Evolutionary conservation across 495 filamentous ascomycete genomes (phyloP).

Genomic region (Aspergillus coremiiformis): DNA sequence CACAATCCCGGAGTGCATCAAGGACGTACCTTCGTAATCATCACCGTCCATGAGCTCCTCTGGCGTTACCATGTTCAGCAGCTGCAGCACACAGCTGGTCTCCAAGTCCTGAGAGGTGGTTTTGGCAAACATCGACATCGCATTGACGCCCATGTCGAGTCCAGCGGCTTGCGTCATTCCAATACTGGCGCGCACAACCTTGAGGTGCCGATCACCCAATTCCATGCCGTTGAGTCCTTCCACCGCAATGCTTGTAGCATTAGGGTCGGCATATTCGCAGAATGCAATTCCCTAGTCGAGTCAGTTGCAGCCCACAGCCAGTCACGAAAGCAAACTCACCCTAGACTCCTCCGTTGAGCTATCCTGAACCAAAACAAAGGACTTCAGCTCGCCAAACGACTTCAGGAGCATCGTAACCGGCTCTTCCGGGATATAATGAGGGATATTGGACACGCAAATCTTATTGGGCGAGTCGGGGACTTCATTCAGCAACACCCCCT

Average conservation of each 20-base stretch:
- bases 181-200: conserved; percentile 81
- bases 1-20: not conserved
- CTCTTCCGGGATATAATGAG: conserved; percentile 77
- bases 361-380: conserved; percentile 88
- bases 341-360: conserved; percentile 75
- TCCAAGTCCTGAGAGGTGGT: conserved; percentile 75
- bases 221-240: conserved; percentile 90
- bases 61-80: conserved; percentile 96
- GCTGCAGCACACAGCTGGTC: conserved; percentile 72
- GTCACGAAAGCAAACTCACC: conserved; percentile 47
- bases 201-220: conserved; percentile 76
- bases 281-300: conserved; percentile 79
- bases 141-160: conserved; percentile 91
- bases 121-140: conserved; percentile 97
- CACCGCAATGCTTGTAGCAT: conserved; percentile 74
- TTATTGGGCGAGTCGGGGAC: conserved; percentile 93
- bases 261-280: conserved; percentile 82
- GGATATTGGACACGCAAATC: conserved; percentile 85
- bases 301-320: conserved; percentile 13
- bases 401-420: conserved; percentile 84
- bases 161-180: conserved; percentile 85
- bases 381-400: conserved; percentile 87
- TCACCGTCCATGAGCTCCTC: conserved; percentile 92
- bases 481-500: conserved; percentile 67
- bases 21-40: conserved; percentile 72